phyloP scores from a whole-genome alignment of 1,139 yeast genomes.

The Lodderomyces orthopsilosis region DNA sequence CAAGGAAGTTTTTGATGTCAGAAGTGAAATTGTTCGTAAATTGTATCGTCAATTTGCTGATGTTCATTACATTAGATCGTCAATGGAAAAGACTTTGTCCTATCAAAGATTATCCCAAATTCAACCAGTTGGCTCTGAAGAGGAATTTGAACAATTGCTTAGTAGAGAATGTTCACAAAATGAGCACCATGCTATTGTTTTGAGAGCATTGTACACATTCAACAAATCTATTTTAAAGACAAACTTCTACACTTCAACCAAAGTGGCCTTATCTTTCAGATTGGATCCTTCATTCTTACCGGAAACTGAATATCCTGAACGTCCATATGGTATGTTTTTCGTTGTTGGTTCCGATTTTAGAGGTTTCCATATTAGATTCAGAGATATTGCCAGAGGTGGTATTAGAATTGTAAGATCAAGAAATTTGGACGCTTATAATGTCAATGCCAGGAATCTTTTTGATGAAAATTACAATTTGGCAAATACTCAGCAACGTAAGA shows the following conservation, averaged over 20 bases:
- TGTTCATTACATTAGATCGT: conserved; percentile 74
- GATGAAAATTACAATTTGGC: conserved; percentile 97
- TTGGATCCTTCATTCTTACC: conserved; percentile 87
- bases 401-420: conserved; percentile 92
- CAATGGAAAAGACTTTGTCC: conserved; percentile 78
- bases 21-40: conserved; percentile 73
- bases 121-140: conserved; percentile 71
- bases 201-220: conserved; percentile 79
- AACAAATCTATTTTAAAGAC: conserved; percentile 89
- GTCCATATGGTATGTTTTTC: conserved; percentile 91
- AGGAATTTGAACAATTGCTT: conserved; percentile 68
- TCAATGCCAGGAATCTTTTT: conserved; percentile 83
- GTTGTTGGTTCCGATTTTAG: conserved; percentile 96
- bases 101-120: conserved; percentile 83
- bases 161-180: conserved; percentile 76
- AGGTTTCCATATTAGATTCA: conserved; percentile 95
- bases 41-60: conserved; percentile 92
- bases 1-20: conserved; percentile 68
- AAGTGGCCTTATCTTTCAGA: conserved; percentile 92
- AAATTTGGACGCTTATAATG: conserved; percentile 79
- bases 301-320: conserved; percentile 80
- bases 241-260: conserved; percentile 89
- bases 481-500: conserved; percentile 92
- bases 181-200: conserved; percentile 73
- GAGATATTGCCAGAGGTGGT: conserved; percentile 98